Base-by-base conservation (phyloP, 192 early-diverging fungal species). In the Phlyctochytrium bullatum region DNA sequence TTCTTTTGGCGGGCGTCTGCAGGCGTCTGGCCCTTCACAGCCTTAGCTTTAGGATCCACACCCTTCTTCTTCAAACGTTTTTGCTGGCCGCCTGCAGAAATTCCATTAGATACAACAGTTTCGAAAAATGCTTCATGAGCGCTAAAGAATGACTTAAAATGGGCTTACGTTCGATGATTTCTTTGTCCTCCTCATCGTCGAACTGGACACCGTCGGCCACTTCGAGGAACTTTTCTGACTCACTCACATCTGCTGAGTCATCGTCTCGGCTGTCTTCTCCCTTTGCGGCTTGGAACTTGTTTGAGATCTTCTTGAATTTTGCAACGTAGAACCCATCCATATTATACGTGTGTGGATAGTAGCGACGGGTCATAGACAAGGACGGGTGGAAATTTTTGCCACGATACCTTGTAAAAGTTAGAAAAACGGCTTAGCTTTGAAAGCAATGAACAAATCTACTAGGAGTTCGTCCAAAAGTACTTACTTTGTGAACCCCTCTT, bases 301-400 rank as follows among this genome's bases (percentile, higher is more conserved):
- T 98, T 52, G 90, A 91, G 6, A 89, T 75, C 78, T 99, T 98
- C 73, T 97, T 91, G 76, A 99, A 88, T 68, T 99, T 99, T 52
- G 97, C 92, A 14, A 99, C 95, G 79, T 85, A 99, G 88, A 99
- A 99, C 35, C 97, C 97, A 74, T 99, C 97, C 97, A 99, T 98
- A 75, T 99, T 99, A 76, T 98, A 92, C 29, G 94, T 88, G 69
- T 99, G 97, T 34, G 97, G 94, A 76, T 97, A 99, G 79, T 91
- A 97, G 36, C 97, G 83, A 57, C 92, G 80, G 1, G 95, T 93
- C 64, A 94, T 74, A 20, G 79, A 78, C 61, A 99, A 61, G 28
- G 90, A 89, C 16, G 85, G 86, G 69, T 95, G 92, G 87, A 97
- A 99, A 3, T 66, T 67, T 60, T 92, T 90, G 36, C 95, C 97